These are phyloP conservation scores for Ophiostoma perfectum DNA, from an alignment of 2,329 filamentous ascomycete species.

Conservation along the genomic window DNA sequence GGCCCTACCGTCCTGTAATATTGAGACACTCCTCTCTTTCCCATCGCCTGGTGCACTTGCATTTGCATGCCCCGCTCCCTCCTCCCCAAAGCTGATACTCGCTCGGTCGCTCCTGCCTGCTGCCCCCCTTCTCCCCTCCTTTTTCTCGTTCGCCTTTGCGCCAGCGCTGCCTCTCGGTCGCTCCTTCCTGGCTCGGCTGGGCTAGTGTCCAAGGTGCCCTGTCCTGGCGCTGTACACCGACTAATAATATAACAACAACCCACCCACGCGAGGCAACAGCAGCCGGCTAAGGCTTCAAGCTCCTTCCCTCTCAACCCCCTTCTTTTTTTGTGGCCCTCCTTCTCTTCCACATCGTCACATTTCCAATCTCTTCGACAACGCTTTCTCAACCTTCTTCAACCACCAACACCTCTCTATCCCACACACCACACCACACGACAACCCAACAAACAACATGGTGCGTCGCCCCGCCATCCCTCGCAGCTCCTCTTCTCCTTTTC, in stretches of 20 bases:
- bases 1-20: background rate
- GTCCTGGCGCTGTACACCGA: background rate
- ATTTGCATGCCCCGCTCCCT: slow-evolving; percentile 17
- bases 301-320: slow-evolving; percentile 19
- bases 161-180: background rate
- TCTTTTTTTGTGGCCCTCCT: slow-evolving; percentile 15
- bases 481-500: slow-evolving; percentile 1
- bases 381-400: background rate
- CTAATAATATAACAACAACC: no score
- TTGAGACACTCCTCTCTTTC: background rate
- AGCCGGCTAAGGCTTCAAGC: slow-evolving; percentile 21
- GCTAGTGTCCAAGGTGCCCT: background rate
- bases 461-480: background rate
- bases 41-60: background rate
- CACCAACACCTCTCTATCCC: background rate
- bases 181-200: background rate
- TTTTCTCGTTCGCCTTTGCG: slow-evolving; percentile 14
- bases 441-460: slow-evolving; percentile 11
- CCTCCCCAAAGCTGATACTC: slow-evolving; percentile 12
- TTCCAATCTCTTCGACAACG: slow-evolving; percentile 13
- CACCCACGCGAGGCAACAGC: background rate
- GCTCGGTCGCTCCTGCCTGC: slow-evolving; percentile 2
- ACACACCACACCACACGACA: background rate
- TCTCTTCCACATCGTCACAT: slow-evolving; percentile 16
- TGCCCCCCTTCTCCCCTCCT: slow-evolving; percentile 19